These are phyloP conservation scores for Penicillium bialowiezense DNA, from an alignment of 495 filamentous ascomycete species.

Conservation along the genomic window DNA sequence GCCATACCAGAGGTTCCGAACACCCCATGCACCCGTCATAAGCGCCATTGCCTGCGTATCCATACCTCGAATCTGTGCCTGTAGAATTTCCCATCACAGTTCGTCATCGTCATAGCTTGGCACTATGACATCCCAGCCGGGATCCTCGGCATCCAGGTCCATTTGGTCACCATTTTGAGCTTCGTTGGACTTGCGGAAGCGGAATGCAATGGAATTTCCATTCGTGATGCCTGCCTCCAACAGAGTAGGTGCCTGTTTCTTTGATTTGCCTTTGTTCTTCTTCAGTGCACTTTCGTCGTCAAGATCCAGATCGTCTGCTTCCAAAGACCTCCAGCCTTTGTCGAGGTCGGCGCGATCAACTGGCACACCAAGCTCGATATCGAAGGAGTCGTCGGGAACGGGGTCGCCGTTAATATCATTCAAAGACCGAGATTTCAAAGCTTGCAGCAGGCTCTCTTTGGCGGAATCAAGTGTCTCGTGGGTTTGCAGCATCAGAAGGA, in stretches of 20 bases:
- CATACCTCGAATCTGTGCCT: background rate
- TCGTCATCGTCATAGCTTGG: conserved; percentile 57
- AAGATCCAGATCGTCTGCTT: conserved; percentile 31
- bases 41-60: background rate
- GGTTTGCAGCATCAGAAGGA: conserved; percentile 67
- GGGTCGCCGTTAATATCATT: conserved; percentile 42
- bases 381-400: conserved; percentile 45
- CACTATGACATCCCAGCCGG: conserved; percentile 63
- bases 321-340: conserved; percentile 56
- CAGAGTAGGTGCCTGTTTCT: conserved; percentile 33
- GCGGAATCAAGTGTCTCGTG: conserved; percentile 57
- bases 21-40: background rate
- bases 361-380: conserved; percentile 53
- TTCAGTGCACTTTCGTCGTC: conserved; percentile 31
- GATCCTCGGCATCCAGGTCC: conserved; percentile 47
- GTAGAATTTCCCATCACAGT: background rate
- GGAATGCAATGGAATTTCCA: conserved; percentile 67
- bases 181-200: conserved; percentile 41
- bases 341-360: conserved; percentile 53
- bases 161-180: conserved; percentile 24
- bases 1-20: too few relatives aligned
- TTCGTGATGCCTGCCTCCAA: conserved; percentile 53
- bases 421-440: conserved; percentile 40
- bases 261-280: conserved; percentile 36
- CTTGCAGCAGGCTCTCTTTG: conserved; percentile 62